Evolutionary conservation across 441 rosid species (phyloP), one percentile per base, ranked within the genome.

Genomic region (Corymbia calophylla): DNA sequence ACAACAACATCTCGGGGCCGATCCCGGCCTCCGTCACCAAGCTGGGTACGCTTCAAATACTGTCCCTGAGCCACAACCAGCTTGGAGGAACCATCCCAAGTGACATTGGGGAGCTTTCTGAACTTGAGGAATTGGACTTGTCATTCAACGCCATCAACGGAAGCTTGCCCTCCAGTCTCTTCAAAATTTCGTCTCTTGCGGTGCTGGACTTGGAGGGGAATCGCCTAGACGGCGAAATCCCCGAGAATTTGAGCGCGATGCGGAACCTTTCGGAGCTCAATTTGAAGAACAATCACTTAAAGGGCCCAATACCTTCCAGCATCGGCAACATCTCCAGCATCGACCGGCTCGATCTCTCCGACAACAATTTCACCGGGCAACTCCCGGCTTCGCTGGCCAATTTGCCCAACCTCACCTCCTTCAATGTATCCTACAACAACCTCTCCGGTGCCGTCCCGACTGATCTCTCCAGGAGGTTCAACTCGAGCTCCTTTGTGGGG

Each of bases 361-460:
- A 92, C 87, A 95, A 95, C 89, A 89, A 91, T 90, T 94, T 95
- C 91, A 91, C 93, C 4, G 97, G 97, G 48, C 88, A 90, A 53
- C 93, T 95, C 54, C 96, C 97, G 1, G 48, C 87, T 51, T 93
- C 95, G 35, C 90, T 95, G 88, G 92, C 44, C 87, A 88, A 88
- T 47, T 92, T 95, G 53, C 88, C 91, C 88, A 92, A 94, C 82
- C 96, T 95, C 18, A 88, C 90, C 87, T 91, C 93, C 64, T 93
- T 95, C 91, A 95, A 95, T 91, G 95, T 95, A 87, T 95, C 97
- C 60, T 94, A 90, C 95, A 95, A 95, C 90, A 91, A 93, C 49
- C 95, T 95, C 35, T 94, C 97, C 17, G 96, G 97, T 82, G 85
- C 93, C 58, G 96, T 95, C 51, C 96, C 97, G 27, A 82, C 93